phyloP scores from a whole-genome alignment of 257 asterid species.

The Solanum paucissectum region DNA sequence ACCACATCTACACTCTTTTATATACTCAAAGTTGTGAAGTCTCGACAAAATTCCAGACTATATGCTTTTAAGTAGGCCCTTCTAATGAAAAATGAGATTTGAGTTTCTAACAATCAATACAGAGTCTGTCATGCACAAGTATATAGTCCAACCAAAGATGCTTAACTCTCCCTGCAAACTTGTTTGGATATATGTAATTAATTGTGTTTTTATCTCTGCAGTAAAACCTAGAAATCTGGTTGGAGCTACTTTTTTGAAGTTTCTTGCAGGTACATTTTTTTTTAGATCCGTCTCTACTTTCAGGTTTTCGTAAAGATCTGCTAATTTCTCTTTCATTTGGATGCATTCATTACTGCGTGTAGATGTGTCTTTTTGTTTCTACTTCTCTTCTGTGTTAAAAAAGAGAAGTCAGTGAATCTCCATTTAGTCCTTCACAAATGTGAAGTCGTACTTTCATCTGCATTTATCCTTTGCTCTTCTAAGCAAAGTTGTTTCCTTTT shows the following conservation, averaged over 20 bases:
- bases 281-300: not conserved
- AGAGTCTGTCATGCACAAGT: not conserved
- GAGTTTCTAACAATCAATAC: not conserved
- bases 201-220: conserved; percentile 24
- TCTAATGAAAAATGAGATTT: not conserved
- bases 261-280: conserved; percentile 59
- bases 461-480: conserved; percentile 11
- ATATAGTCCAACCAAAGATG: not conserved
- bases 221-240: conserved; percentile 83
- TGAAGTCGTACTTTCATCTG: not conserved
- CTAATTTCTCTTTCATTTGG: not conserved
- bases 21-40: not conserved
- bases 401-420: not conserved
- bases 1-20: not conserved
- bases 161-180: not conserved
- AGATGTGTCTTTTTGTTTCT: not conserved
- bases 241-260: conserved; percentile 94
- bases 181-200: conserved; percentile 3
- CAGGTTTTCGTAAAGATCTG: not conserved
- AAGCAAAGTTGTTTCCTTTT: not conserved
- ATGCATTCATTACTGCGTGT: not conserved
- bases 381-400: not conserved
- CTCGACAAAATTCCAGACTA: not conserved
- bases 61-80: not conserved
- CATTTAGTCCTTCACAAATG: not conserved